Conservation (phyloP, 2,329 filamentous ascomycete species). For the Bipolaris cookei region DNA sequence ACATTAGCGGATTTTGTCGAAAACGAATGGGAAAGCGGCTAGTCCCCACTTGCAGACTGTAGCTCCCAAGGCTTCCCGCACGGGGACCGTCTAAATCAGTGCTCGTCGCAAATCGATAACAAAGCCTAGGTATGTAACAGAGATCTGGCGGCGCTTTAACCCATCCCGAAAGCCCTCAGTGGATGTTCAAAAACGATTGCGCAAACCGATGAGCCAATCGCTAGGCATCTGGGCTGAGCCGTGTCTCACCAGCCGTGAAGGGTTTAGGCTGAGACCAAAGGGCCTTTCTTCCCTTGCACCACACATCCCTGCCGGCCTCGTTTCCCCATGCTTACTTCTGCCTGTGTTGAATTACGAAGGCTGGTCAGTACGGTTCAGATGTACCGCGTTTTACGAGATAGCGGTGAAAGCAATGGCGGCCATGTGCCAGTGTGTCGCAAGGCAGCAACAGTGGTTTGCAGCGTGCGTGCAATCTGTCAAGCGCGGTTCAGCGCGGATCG, state of each 20-base stretch:
- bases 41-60: slow-evolving; percentile 21
- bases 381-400: not conserved
- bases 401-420: not conserved
- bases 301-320: slow-evolving; percentile 8
- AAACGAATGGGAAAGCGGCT: slow-evolving; percentile 19
- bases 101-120: slow-evolving; percentile 18
- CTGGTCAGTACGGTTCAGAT: slow-evolving; percentile 1
- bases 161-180: slow-evolving; percentile 18
- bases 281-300: slow-evolving; percentile 19
- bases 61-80: slow-evolving; percentile 18
- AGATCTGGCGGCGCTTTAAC: slow-evolving; percentile 20
- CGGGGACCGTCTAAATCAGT: slow-evolving; percentile 18
- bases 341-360: slow-evolving; percentile 1
- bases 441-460: slow-evolving; percentile 2
- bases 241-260: slow-evolving; percentile 17
- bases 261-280: slow-evolving; percentile 17
- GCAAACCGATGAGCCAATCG: slow-evolving; percentile 18
- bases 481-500: slow-evolving; percentile 19
- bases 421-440: slow-evolving; percentile 3
- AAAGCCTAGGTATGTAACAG: slow-evolving; percentile 17
- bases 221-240: slow-evolving; percentile 8
- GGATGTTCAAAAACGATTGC: slow-evolving; percentile 20
- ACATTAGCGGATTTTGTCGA: slow-evolving; percentile 23
- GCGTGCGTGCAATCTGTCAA: slow-evolving; percentile 8
- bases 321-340: slow-evolving; percentile 8